Evolutionary conservation across 441 rosid genomes (phyloP).

Genomic region (Croton setiger): DNA sequence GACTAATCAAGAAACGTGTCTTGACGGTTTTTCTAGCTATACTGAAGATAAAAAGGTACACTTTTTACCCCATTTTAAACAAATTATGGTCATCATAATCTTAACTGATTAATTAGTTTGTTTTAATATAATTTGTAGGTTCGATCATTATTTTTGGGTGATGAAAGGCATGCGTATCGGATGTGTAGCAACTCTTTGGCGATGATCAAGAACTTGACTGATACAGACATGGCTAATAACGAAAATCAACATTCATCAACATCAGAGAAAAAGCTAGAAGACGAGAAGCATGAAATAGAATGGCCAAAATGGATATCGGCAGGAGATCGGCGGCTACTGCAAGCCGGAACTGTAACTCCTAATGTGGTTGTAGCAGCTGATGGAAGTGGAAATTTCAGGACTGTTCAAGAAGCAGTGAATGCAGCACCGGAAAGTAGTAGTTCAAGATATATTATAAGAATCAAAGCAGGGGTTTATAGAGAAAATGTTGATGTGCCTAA

Average conservation of each 20-base stretch:
- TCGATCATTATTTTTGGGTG: not conserved
- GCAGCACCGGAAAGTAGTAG: constrained; percentile 53
- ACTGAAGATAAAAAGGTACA: constrained; percentile 39
- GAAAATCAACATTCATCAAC: constrained; percentile 13
- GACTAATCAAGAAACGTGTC: constrained; percentile 73
- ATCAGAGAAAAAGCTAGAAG: constrained; percentile 29
- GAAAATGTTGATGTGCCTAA: constrained; percentile 72
- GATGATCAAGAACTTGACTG: constrained; percentile 48
- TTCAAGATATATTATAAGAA: constrained; percentile 44
- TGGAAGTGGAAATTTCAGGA: constrained; percentile 60
- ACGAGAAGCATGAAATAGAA: constrained; percentile 18
- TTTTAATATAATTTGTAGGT: not conserved
- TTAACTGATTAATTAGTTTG: not conserved
- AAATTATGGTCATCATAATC: too few species aligned
- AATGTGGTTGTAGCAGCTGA: constrained; percentile 69
- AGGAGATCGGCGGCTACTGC: constrained; percentile 49
- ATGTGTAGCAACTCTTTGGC: constrained; percentile 51
- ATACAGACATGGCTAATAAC: constrained; percentile 28
- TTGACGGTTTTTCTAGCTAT: constrained; percentile 64
- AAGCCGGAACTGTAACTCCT: constrained; percentile 35
- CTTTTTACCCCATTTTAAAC: not conserved
- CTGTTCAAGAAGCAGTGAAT: constrained; percentile 50
- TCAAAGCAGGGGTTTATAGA: constrained; percentile 58
- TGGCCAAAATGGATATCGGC: constrained; percentile 46
- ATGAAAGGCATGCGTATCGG: constrained; percentile 24